These are phyloP conservation scores for Mucor plumbeus DNA, from an alignment of 371 early-diverging fungal species.

Conservation along the genomic window DNA sequence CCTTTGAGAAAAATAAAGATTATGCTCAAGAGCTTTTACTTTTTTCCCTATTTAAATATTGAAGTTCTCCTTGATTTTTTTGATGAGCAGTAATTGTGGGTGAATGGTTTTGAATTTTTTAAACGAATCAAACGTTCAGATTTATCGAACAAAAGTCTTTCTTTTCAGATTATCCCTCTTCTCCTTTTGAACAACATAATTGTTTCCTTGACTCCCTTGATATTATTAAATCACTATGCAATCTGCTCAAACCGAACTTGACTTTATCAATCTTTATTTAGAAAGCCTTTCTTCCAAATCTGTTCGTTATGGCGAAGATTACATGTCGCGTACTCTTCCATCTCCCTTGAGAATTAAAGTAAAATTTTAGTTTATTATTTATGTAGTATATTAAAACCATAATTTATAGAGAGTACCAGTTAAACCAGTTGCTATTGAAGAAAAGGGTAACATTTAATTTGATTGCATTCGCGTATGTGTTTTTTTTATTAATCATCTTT, in stretches of 20 bases:
- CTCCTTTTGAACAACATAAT: neutral
- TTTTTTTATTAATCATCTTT: neutral
- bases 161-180: neutral
- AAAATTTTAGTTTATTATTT: neutral
- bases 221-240: slow-evolving; percentile 18
- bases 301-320: slow-evolving; percentile 52
- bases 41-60: neutral
- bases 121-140: no score
- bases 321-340: slow-evolving; percentile 39
- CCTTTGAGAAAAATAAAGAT: neutral
- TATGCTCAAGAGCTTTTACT: slow-evolving; percentile 4
- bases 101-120: no score
- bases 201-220: neutral
- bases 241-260: slow-evolving; percentile 33
- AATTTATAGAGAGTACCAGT: slow-evolving; percentile 19
- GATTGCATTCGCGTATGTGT: neutral
- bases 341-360: slow-evolving; percentile 47
- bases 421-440: neutral
- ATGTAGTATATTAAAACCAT: neutral
- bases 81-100: no score
- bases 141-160: neutral
- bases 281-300: slow-evolving; percentile 46
- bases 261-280: slow-evolving; percentile 46
- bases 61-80: neutral
- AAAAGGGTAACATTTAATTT: slow-evolving; percentile 13